Conservation (phyloP, 805 yeast genomes). For the Saccharomycopsis olivae region DNA sequence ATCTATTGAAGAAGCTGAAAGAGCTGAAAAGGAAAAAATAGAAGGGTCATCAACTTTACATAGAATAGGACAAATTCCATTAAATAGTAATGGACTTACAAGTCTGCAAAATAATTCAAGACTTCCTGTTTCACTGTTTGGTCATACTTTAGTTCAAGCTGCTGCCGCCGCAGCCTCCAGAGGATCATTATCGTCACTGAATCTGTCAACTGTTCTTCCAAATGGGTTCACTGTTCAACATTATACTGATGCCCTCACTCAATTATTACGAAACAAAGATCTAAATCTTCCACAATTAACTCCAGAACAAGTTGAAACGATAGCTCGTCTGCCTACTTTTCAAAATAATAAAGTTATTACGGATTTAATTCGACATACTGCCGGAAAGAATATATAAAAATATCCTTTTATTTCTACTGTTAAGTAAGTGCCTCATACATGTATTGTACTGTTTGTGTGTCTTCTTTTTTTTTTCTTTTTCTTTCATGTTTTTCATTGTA, state of each 20-base stretch:
- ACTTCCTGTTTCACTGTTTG: too few species aligned
- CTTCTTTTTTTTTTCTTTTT: too few species aligned
- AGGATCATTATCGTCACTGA: background rate
- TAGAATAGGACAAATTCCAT: background rate
- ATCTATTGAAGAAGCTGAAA: background rate
- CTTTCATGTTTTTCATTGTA: too few species aligned
- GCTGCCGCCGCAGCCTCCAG: background rate
- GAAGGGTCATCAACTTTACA: background rate
- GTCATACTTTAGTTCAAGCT: background rate
- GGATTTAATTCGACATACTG: conserved; percentile 9
- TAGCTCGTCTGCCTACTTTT: conserved; percentile 15
- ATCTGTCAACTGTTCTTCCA: background rate
- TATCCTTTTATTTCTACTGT: background rate
- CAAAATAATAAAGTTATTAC: conserved; percentile 17
- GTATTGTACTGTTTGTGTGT: too few species aligned
- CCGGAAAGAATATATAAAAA: background rate
- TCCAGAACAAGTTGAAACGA: conserved; percentile 15
- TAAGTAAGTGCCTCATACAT: too few species aligned
- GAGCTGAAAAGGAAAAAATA: background rate
- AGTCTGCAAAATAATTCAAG: background rate
- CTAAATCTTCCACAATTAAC: conserved; percentile 15
- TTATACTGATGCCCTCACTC: conserved; percentile 15
- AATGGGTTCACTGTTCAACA: conserved; percentile 13
- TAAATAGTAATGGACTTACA: background rate
- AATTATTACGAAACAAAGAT: conserved; percentile 10